Evolutionary conservation across 768 basidiomycete genomes (phyloP), one percentile per base, ranked within the genome.

Genomic region (Leccinum imitatum): DNA sequence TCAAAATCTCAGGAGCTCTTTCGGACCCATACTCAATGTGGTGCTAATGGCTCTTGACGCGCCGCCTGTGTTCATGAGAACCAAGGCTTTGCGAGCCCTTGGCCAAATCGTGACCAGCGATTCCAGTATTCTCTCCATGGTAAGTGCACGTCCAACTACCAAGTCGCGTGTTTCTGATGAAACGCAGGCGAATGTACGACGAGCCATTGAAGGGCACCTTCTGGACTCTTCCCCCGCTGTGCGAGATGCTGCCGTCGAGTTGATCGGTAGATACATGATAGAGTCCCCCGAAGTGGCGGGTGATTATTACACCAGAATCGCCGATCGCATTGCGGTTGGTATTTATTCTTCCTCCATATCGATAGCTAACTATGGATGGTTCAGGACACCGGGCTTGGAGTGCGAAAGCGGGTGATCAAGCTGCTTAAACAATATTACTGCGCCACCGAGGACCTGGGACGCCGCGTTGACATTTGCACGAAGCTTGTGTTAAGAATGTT

Each of bases 251-350:
- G 95, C 96, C 6, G 92, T 99, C 14, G 97, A 98, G 69, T 78
- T 99, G 59, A 92, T 98, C 59, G 97, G 97, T n/a, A 96, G 94
- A 76, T 96, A 98, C 68, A 88, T 98, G 79, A 85, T 95, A 37
- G 89, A 93, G 27, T 87, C 89, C 0, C 92, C 93, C 0, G 87
- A 87, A 57, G 87, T 98, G n/a, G 93, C 91, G 0, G 84, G 84
- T 4, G 87, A 95, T 66, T 98, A 98, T 75, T 96, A 95, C 67
- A 80, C 82, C 51, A 87, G 87, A 71, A 91, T 99, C 56, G 86
- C 91, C 2, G 91, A 93, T 60, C 89, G 97, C 5, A 93, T 97
- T 64, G 90, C 91, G 41, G 95, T 97, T 75, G 71, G 85, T 76
- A 1, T 33, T 19, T 39, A n/a, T 33, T 17, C 15, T 19, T 31